Evolutionary conservation across 352 stramenopile genomes (phyloP), one percentile per base, ranked within the genome.

Genomic region (Phytophthora constricta): DNA sequence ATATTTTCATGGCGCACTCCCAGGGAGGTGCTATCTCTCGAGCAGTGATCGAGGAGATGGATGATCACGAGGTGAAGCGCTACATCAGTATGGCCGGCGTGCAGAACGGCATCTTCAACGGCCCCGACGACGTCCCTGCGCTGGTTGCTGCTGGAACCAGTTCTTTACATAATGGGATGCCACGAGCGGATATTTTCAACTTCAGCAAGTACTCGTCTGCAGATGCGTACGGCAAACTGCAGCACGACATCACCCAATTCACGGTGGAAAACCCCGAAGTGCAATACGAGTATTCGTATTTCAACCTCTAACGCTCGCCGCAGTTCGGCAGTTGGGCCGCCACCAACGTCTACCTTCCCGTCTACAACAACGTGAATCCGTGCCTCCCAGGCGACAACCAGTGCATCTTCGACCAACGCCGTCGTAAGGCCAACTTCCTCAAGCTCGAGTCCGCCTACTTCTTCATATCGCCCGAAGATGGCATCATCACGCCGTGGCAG

Each of bases 1-100:
- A 46, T 28, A 67, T 67, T 23, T 57, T 68, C 25, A 20, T 68
- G 10, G 49, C 25, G 0, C 63, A 85, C 45, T 86, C 77, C 2
- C 75, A 85, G 14, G 75, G 75, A 23, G 76, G 58, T 0, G n/a
- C 64, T 3, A 66, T 86, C 17, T 72, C 76, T 10, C 72, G 77
- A 2, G 64, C 54, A 1, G 77, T 86, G 20, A 62, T 85, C 17
- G 70, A 89, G 55, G 59, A 82, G 23, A 82, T 81, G 77, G 73
- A 86, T 49, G 75, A 82, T 31, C 75, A 86, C 72, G 64, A 77
- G 3, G 65, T 72, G 14, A 60, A 80, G 34, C 66, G 56, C 20
- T 77, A 80, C 42, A 63, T 89, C 53, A 79, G 58, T 10, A 39
- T 86, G 9, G 72, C 80, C 4, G 73, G 75, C 2, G 52, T 61